Evolutionary conservation across 225 moss, liverwort and hornwort genomes (phyloP).

Genomic region (Sphagnum contortum): DNA sequence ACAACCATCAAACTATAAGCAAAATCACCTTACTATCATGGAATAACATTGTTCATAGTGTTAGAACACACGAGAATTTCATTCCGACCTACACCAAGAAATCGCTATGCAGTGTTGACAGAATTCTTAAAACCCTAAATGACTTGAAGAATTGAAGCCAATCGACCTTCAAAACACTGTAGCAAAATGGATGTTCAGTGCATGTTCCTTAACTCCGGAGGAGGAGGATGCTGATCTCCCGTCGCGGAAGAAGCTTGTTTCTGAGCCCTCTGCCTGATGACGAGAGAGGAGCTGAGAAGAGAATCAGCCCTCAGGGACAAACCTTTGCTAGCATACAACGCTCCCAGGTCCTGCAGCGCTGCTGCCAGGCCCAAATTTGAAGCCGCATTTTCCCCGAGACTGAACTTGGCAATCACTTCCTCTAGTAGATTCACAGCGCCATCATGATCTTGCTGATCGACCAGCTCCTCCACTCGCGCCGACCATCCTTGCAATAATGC

Average conservation of each 20-base stretch:
- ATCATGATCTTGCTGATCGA: slow-evolving; percentile 57
- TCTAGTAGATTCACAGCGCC: slow-evolving; percentile 55
- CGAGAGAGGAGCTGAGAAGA: slow-evolving; percentile 31
- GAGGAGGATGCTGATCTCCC: slow-evolving; percentile 1
- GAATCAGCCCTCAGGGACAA: slow-evolving; percentile 20
- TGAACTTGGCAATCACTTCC: slow-evolving; percentile 46
- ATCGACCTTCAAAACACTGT: background rate
- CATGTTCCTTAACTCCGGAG: background rate
- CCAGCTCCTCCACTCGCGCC: slow-evolving; percentile 52
- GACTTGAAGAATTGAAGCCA: background rate
- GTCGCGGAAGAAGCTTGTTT: slow-evolving; percentile 4
- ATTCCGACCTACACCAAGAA: background rate
- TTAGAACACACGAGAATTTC: background rate
- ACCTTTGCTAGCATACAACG: slow-evolving; percentile 37
- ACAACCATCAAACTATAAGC: too few species aligned
- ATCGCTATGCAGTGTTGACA: too few species aligned
- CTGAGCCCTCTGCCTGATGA: slow-evolving; percentile 45
- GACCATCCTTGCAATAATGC: slow-evolving; percentile 59
- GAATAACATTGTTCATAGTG: background rate
- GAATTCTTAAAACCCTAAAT: background rate
- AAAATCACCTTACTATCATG: background rate
- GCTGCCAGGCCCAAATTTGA: slow-evolving; percentile 38
- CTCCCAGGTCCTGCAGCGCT: slow-evolving; percentile 46
- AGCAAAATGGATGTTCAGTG: background rate
- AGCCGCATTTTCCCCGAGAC: slow-evolving; percentile 16